Base-by-base conservation (phyloP, 768 basidiomycete genomes). In the Collybiopsis luxurians region DNA sequence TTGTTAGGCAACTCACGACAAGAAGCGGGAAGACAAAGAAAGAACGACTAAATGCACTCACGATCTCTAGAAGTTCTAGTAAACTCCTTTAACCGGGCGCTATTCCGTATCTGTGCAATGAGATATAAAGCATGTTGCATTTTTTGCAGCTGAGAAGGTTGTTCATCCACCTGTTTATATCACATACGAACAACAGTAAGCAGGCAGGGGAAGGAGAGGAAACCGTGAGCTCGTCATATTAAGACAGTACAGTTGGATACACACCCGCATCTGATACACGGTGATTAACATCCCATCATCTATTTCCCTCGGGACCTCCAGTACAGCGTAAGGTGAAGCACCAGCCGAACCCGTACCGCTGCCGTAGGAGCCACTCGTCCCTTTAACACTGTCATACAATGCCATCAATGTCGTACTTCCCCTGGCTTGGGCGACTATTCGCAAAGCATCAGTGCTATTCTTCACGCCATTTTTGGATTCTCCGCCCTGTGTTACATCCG, bases 281-380 rank as follows among this genome's bases (percentile, higher is more conserved):
- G 84, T 87, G 60, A 90, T 76, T 28, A 95, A 67, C 82, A 90
- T 88, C n/a, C 76, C 71, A 44, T 95, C 92, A 42, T 90, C 89
- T 10, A 85, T 79, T n/a, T 86, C 86, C 53, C 74, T 71, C 6
- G 87, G 84, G 26, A 88, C 77, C 61, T 88, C 89, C 30, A 94
- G 73, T 21, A 85, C 82, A 53, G 79, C 73, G 67, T 89, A 92
- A 36, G 92, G 92, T 60, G 79, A 78, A 50, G 83, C 81, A 6
- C 86, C 84, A 28, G 67, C 68, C 24, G 13, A 5, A n/a, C 4
- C 48, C 48, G 10, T n/a, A n/a, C 13, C 27, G 17, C 31, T 11
- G 31, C 28, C 19, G 21, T 49, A n/a, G n/a, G 19, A 19, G 6
- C 17, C 46, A 17, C 19, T 30, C 19, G 7, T 12, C 78, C 79